Evolutionary conservation across 192 early-diverging fungal species (phyloP), one percentile per base, ranked within the genome.

Genomic region (Haplosporangium gracile): DNA sequence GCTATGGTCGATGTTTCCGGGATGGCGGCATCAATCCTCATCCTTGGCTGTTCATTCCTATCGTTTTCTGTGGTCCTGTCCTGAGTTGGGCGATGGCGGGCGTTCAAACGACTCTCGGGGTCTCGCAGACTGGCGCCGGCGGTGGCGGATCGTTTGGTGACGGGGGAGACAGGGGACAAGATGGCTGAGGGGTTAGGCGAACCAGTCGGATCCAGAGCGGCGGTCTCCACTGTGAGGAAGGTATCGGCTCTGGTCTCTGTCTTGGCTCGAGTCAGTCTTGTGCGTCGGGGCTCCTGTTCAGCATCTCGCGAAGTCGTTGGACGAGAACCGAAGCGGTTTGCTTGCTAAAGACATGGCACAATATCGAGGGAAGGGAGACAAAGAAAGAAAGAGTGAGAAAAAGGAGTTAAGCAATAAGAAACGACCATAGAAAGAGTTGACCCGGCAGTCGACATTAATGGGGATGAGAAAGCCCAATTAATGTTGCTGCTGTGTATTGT

Each of bases 221-320:
- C 47, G 11, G 77, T 49, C 7, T 80, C 75, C 15, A 70, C 65
- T 6, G 71, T 75, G 38, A 51, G 22, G 20, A 75, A 39, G 18
- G 45, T n/a, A 47, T 79, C 82, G 26, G 72, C 6, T 9, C 40
- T 75, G 24, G 74, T 24, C 24, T 86, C 84, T 29, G 78, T 75
- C 13, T 18, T 57, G 10, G 79, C 68, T 40, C 84, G 47, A 55
- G 79, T 55, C 10, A 49, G 18, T 5, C 84, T 70, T 42, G 75
- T 71, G 7, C 84, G 78, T 10, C 84, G 78, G 72, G 79, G 79
- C 34, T 86, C 60, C 29, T 65, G 60, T 4, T 65, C 84, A 34
- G 72, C 79, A 70, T 86, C 79, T 16, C 83, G 83, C 24, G 83
- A 55, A 40, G 55, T 38, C 5, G 82, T 60, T 36, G 82, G 65